phyloP scores from a whole-genome alignment of 83 land plant genomes.

The Thuja plicata region DNA sequence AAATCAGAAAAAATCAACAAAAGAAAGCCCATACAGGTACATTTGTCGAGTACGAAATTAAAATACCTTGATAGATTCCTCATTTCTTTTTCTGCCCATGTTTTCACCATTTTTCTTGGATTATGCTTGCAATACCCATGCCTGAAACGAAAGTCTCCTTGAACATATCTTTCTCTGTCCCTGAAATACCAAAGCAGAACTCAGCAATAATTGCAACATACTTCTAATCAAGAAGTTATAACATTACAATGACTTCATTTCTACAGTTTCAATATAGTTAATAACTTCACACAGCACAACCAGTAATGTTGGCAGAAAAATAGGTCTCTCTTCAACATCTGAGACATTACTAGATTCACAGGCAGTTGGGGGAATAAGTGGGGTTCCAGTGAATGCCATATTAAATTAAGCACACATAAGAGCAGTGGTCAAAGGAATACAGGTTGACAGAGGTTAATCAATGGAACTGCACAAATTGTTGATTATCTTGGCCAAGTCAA shows the following conservation, averaged over 20 bases:
- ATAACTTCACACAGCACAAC: neutral
- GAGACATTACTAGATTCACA: neutral
- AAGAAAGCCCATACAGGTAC: neutral
- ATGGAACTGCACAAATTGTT: neutral
- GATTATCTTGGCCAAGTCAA: neutral
- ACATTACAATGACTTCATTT: neutral
- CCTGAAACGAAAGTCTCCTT: constrained; percentile 96
- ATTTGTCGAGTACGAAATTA: neutral
- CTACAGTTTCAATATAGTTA: neutral
- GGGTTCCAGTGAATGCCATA: neutral
- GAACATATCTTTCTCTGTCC: constrained; percentile 95
- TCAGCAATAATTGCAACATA: neutral
- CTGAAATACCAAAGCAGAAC: constrained; percentile 30
- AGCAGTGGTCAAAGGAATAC: neutral
- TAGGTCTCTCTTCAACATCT: neutral
- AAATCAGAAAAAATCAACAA: neutral
- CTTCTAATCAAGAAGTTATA: neutral
- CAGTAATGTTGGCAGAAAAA: neutral
- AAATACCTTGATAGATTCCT: constrained; percentile 83
- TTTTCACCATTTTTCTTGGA: constrained; percentile 98
- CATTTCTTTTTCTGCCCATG: constrained; percentile 99
- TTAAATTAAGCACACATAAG: neutral
- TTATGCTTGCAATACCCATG: constrained; percentile 94
- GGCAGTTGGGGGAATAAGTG: neutral
- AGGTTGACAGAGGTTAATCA: neutral